These are phyloP conservation scores for Podila clonocystis DNA, from an alignment of 192 early-diverging fungal genomes.

Conservation along the genomic window DNA sequence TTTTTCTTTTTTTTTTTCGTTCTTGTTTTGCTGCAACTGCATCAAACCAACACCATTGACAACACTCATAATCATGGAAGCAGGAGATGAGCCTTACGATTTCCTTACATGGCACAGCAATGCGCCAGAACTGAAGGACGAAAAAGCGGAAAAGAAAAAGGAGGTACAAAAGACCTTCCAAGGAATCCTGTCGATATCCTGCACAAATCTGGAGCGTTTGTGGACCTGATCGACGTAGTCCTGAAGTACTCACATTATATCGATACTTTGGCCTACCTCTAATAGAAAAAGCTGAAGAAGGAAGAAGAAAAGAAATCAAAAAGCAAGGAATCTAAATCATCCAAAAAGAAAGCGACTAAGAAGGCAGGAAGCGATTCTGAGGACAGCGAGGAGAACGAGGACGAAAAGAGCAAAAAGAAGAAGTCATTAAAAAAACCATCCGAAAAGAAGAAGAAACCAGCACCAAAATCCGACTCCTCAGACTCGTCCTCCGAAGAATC, in stretches of 20 bases:
- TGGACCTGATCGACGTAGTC: background rate
- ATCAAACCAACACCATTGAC: background rate
- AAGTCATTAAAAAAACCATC: background rate
- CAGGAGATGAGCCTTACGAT: conserved; percentile 44
- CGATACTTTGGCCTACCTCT: background rate
- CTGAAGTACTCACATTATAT: background rate
- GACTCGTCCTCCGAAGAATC: conserved; percentile 48
- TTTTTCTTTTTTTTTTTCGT: background rate
- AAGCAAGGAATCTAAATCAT: conserved; percentile 18
- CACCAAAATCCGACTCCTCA: conserved; percentile 29
- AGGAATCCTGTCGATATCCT: background rate
- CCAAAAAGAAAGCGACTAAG: conserved; percentile 15
- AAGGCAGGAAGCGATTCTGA: background rate
- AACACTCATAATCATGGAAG: conserved; percentile 19
- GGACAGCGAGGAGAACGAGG: background rate
- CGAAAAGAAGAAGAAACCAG: background rate
- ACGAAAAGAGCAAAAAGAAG: conserved; percentile 49
- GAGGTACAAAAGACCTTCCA: conserved; percentile 2
- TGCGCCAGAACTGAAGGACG: conserved; percentile 43
- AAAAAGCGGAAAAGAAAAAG: conserved; percentile 46
- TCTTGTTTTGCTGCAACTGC: background rate
- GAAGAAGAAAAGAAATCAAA: conserved; percentile 30
- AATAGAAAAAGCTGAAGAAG: conserved; percentile 46
- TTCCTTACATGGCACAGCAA: conserved; percentile 52
- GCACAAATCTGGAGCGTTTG: background rate